Evolutionary conservation across 345 rosid genomes (phyloP).

Genomic region (Pugionium dolabratum): DNA sequence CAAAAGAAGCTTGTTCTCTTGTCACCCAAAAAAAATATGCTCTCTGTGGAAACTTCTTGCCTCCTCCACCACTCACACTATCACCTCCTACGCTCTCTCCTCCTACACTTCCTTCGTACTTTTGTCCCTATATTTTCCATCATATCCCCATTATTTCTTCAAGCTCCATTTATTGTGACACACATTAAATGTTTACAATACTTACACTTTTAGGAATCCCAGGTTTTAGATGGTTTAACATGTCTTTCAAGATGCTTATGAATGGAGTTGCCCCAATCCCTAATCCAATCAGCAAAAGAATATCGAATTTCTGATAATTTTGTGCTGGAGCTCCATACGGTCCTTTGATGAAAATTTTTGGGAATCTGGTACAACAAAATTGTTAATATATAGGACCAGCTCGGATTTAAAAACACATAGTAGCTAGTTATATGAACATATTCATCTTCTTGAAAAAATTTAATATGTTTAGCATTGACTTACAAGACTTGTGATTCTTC

Average conservation of each 20-base stretch:
- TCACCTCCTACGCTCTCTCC: conserved; percentile 42
- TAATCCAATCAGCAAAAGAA: conserved; percentile 76
- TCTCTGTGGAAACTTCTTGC: conserved; percentile 67
- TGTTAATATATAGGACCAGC: background rate
- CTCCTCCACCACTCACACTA: conserved; percentile 40
- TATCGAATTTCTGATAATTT: conserved; percentile 69
- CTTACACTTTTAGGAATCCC: conserved; percentile 43
- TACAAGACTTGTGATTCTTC: conserved; percentile 59
- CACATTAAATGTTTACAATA: conserved; percentile 1
- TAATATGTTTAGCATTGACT: conserved; percentile 19
- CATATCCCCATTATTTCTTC: no score
- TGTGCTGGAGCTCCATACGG: conserved; percentile 99
- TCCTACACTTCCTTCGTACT: conserved; percentile 38
- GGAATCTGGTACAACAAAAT: conserved; percentile 51
- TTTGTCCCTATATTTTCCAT: conserved; percentile 35
- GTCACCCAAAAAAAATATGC: conserved; percentile 98
- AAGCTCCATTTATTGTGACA: background rate
- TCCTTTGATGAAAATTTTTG: conserved; percentile 73
- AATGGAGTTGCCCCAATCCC: conserved; percentile 99
- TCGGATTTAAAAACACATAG: no score
- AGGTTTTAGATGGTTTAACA: conserved; percentile 63
- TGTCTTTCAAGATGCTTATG: conserved; percentile 88
- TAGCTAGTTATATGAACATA: background rate
- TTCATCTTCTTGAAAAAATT: background rate
- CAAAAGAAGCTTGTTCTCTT: conserved; percentile 92